Conservation (phyloP, 164 flowering plant species). For the Dillenia turbinata region DNA sequence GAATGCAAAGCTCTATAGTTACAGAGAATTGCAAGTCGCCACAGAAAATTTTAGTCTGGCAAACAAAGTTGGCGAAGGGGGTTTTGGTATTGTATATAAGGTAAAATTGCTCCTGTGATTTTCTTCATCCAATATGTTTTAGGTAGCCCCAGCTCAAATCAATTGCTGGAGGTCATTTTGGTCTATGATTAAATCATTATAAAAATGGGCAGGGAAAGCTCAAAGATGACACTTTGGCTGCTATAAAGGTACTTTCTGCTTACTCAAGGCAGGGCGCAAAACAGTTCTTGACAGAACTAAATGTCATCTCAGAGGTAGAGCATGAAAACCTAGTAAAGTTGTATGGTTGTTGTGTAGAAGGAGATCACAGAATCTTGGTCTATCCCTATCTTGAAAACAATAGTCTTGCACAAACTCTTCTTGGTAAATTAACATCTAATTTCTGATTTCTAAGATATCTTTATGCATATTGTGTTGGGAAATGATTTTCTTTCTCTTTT, state of each 20-base stretch:
- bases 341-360: slow-evolving; percentile 88
- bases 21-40: slow-evolving; percentile 56
- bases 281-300: slow-evolving; percentile 83
- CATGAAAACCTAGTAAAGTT: slow-evolving; percentile 86
- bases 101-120: slow-evolving; percentile 22
- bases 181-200: not conserved
- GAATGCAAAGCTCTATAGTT: slow-evolving; percentile 43
- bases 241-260: slow-evolving; percentile 90
- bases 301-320: slow-evolving; percentile 59
- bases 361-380: slow-evolving; percentile 72
- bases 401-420: slow-evolving; percentile 75
- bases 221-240: slow-evolving; percentile 60
- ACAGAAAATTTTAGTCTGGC: slow-evolving; percentile 62
- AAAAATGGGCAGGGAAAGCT: slow-evolving; percentile 66
- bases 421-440: slow-evolving; percentile 40
- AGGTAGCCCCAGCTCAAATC: not conserved
- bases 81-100: slow-evolving; percentile 88
- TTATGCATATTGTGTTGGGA: too few species aligned
- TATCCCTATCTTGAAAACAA: slow-evolving; percentile 84
- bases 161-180: not conserved
- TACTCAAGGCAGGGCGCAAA: slow-evolving; percentile 75
- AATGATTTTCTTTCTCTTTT: too few species aligned
- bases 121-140: too few species aligned
- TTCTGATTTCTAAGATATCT: too few species aligned
- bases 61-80: slow-evolving; percentile 92